Conservation (phyloP, 768 basidiomycete genomes). For the Auricularia auricula-judae region DNA sequence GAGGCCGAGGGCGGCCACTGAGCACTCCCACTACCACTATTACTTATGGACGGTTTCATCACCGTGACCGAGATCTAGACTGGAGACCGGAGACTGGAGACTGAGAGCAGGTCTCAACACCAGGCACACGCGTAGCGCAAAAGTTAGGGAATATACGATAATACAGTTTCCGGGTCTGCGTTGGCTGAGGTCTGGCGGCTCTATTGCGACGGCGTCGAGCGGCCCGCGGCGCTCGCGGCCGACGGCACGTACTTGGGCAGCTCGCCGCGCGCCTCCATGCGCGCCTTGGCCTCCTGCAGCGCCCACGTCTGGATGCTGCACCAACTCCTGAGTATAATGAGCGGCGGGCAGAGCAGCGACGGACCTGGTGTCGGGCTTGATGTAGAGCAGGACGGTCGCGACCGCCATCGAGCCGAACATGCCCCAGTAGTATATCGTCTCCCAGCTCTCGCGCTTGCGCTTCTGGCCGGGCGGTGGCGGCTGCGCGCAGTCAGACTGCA, state of each 20-base stretch:
- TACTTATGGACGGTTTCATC: neutral
- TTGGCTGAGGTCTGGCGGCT: too few relatives aligned
- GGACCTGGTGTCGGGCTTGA: constrained; percentile 90
- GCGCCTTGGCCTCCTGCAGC: constrained; percentile 72
- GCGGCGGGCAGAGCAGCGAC: constrained; percentile 16
- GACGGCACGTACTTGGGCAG: constrained; percentile 71
- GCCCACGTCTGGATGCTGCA: constrained; percentile 88
- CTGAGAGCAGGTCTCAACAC: neutral
- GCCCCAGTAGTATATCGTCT: constrained; percentile 79
- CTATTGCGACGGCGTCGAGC: neutral
- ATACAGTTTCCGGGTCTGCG: neutral
- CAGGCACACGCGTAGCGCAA: neutral
- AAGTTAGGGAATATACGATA: neutral
- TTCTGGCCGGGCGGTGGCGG: constrained; percentile 73
- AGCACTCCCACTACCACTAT: neutral
- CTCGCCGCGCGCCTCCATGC: constrained; percentile 92
- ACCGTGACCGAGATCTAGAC: neutral
- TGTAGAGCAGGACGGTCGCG: constrained; percentile 67
- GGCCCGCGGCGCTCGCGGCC: constrained; percentile 3
- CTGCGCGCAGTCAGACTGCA: constrained; percentile 24
- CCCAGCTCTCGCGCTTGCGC: constrained; percentile 83
- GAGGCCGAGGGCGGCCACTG: constrained; percentile 22
- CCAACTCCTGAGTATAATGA: neutral
- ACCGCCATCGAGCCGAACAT: constrained; percentile 84
- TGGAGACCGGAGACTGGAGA: neutral